Evolutionary conservation across 192 early-diverging fungal genomes (phyloP), one percentile per base, ranked within the genome.

Genomic region (Coemansia brasiliensis): DNA sequence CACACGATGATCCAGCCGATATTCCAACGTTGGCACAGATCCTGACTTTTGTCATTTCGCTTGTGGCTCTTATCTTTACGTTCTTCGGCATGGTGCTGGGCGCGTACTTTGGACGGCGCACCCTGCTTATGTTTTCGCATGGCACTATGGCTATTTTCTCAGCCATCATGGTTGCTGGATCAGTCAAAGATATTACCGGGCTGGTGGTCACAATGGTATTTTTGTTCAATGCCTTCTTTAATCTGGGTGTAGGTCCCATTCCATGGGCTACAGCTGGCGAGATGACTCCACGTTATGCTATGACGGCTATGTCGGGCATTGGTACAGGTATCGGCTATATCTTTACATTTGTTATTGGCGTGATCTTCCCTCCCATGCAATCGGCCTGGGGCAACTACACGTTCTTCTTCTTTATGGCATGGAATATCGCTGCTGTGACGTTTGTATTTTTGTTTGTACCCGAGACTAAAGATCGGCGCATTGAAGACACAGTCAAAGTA

Each of bases 231-330:
- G 85, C 85, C 22, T 81, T 76, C 55, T 93, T 92, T 74, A 88
- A 88, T 45, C 72, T 93, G 24, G 93, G 91, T 32, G 67, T 91
- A 2, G 91, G 91, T 27, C 85, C 87, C 3, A 90, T 92, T 43
- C 90, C 93, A 6, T 93, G 91, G 90, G 68, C 92, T 22, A 80
- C 90, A 26, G 77, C 88, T 0, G 86, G 89, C 15, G 92, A 93
- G 57, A 79, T 92, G 55, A 73, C 87, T 11, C 92, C 93, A 1
- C 80, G 83, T 5, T 89, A 89, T 55, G 90, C 89, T 0, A 80
- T 88, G 37, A 86, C 88, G 1, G 65, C 88, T 10, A 85, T 89
- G 25, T 85, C 86, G 1, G 82, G 87, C 5, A 65, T 92, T 15
- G 87, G 90, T 29, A 91, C 88, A 4, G 82, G 79, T 5, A 72